phyloP scores from a whole-genome alignment of 1,139 yeast species.

The Meyerozyma athensensis region DNA sequence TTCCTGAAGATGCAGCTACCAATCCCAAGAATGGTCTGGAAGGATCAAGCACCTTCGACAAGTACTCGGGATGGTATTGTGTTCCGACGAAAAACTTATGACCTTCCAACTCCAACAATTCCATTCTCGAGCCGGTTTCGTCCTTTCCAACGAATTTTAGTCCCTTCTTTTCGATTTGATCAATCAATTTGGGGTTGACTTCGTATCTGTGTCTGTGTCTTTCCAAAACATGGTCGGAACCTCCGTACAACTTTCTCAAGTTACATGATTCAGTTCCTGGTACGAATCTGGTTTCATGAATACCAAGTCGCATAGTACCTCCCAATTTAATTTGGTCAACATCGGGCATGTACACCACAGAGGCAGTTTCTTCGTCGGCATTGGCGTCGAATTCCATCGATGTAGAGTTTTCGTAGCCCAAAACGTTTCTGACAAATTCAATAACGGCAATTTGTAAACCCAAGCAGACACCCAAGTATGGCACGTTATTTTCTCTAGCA shows the following conservation, averaged over 20 bases:
- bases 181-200: conserved; percentile 81
- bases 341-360: conserved; percentile 97
- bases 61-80: conserved; percentile 97
- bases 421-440: conserved; percentile 80
- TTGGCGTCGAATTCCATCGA: conserved; percentile 80
- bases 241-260: conserved; percentile 79
- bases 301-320: conserved; percentile 98
- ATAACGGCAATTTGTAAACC: conserved; percentile 97
- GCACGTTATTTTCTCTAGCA: conserved; percentile 93
- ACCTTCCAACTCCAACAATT: conserved; percentile 70
- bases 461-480: conserved; percentile 94
- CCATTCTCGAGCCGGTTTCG: conserved; percentile 89
- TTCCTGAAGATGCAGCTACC: conserved; percentile 88
- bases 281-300: conserved; percentile 83
- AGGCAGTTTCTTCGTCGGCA: conserved; percentile 59
- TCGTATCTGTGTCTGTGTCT: conserved; percentile 99
- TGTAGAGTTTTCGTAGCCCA: conserved; percentile 66
- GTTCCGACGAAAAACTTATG: conserved; percentile 94
- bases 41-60: conserved; percentile 93
- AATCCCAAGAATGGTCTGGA: conserved; percentile 95
- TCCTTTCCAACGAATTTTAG: conserved; percentile 90
- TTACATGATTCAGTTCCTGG: conserved; percentile 63
- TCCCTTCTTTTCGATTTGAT: conserved; percentile 68
- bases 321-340: conserved; percentile 94
- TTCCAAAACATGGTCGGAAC: conserved; percentile 65